These are phyloP conservation scores for Phytopythium oedochilum DNA, from an alignment of 352 stramenopile species.

Conservation along the genomic window DNA sequence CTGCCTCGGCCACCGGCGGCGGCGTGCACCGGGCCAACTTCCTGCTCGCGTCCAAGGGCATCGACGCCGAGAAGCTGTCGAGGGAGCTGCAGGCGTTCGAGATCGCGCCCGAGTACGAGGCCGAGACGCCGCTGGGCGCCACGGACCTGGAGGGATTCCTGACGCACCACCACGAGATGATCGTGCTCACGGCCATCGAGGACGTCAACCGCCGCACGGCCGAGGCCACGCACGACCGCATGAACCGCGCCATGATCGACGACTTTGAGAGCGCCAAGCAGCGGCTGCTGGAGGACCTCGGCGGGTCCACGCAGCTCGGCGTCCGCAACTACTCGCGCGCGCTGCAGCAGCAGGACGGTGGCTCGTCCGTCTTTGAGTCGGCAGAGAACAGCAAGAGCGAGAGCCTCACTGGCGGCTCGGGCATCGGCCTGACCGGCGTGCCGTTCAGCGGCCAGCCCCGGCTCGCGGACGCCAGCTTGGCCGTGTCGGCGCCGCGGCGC, in stretches of 20 bases:
- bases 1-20: too few species aligned
- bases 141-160: conserved; percentile 87
- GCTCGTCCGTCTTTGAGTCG: conserved; percentile 45
- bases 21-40: conserved; percentile 78
- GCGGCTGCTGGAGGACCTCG: conserved; percentile 66
- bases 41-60: conserved; percentile 75
- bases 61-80: conserved; percentile 85
- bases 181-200: conserved; percentile 88
- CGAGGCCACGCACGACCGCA: conserved; percentile 73
- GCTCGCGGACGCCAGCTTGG: conserved; percentile 34
- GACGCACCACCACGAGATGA: conserved; percentile 90
- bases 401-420: conserved; percentile 17
- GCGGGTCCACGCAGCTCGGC: conserved; percentile 57
- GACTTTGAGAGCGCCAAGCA: conserved; percentile 81
- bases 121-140: conserved; percentile 75
- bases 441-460: conserved; percentile 45
- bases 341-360: conserved; percentile 28
- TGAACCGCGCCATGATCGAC: conserved; percentile 85
- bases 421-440: conserved; percentile 41
- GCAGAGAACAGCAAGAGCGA: conserved; percentile 26
- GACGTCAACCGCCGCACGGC: conserved; percentile 80
- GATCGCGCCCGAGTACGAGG: conserved; percentile 67
- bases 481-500: conserved; percentile 32
- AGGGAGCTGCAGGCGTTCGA: conserved; percentile 80
- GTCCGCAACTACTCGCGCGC: conserved; percentile 72